Evolutionary conservation across 1,139 yeast genomes (phyloP).

Genomic region (Kodamaea derodonti): DNA sequence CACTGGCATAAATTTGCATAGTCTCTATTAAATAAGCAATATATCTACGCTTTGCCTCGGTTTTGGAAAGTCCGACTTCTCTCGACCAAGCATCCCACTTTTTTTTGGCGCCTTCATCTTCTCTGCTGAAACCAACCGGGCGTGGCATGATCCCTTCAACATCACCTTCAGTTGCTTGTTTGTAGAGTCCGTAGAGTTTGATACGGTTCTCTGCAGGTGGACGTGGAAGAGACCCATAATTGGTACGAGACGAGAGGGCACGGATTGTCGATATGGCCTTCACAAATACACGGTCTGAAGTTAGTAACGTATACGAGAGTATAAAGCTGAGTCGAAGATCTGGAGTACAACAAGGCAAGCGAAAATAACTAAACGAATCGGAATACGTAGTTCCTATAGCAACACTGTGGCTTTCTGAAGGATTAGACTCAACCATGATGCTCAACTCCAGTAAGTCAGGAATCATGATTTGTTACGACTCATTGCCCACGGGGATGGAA

Average conservation of each 20-base stretch:
- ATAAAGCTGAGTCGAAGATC: too few relatives aligned
- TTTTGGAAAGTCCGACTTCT: conserved; percentile 64
- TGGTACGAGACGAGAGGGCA: conserved; percentile 65
- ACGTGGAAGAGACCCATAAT: conserved; percentile 68
- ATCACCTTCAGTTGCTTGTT: conserved; percentile 87
- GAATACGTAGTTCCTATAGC: too few relatives aligned
- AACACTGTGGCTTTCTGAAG: too few relatives aligned
- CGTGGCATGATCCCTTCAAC: conserved; percentile 65
- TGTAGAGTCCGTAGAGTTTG: conserved; percentile 73
- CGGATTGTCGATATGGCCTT: conserved; percentile 79
- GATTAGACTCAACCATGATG: too few relatives aligned
- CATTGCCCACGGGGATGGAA: too few relatives aligned
- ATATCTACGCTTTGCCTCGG: conserved; percentile 73
- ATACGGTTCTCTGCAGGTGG: conserved; percentile 77
- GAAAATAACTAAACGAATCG: too few relatives aligned
- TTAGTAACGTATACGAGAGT: too few relatives aligned
- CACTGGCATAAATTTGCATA: conserved; percentile 67
- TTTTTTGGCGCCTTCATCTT: conserved; percentile 63
- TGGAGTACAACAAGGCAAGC: too few relatives aligned
- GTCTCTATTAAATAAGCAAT: conserved; percentile 67
- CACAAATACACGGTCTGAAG: conserved; percentile 67
- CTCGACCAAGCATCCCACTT: conserved; percentile 88
- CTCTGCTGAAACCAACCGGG: conserved; percentile 57
- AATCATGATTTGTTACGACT: too few relatives aligned
- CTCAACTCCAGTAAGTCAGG: too few relatives aligned